These are phyloP conservation scores for Cydonia oblonga DNA, from an alignment of 331 rosid species.

Conservation along the genomic window DNA sequence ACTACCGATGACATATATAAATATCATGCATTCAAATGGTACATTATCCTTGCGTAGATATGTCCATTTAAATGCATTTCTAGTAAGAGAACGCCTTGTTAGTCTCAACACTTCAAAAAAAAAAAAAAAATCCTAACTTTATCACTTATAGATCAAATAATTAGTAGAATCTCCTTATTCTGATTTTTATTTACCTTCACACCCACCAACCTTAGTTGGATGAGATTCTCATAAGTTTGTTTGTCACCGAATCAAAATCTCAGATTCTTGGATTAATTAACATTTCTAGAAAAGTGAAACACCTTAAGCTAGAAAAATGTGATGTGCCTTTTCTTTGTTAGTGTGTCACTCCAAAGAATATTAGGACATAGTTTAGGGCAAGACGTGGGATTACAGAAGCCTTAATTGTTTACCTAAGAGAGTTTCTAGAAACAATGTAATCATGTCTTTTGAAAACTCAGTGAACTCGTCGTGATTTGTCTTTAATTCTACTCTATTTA, in stretches of 20 bases:
- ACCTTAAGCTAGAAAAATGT: neutral
- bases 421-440: slow-evolving; percentile 35
- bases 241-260: neutral
- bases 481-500: neutral
- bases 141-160: too few species aligned
- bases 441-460: neutral
- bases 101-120: too few species aligned
- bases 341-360: slow-evolving; percentile 14
- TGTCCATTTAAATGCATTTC: too few species aligned
- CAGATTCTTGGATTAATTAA: neutral
- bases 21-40: too few species aligned
- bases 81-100: too few species aligned
- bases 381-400: slow-evolving; percentile 26
- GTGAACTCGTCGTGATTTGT: neutral
- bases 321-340: neutral
- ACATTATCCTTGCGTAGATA: too few species aligned
- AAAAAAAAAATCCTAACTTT: too few species aligned
- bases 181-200: too few species aligned
- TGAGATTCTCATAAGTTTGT: too few species aligned
- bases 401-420: slow-evolving; percentile 4
- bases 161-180: too few species aligned
- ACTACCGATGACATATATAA: too few species aligned
- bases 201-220: too few species aligned
- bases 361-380: slow-evolving; percentile 30
- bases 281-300: slow-evolving; percentile 2